Percentiles rank a stretch among this genome's conserved stretches.
Conservation (phyloP, 495 filamentous ascomycete species). For the Margaritispora aquatica region DNA sequence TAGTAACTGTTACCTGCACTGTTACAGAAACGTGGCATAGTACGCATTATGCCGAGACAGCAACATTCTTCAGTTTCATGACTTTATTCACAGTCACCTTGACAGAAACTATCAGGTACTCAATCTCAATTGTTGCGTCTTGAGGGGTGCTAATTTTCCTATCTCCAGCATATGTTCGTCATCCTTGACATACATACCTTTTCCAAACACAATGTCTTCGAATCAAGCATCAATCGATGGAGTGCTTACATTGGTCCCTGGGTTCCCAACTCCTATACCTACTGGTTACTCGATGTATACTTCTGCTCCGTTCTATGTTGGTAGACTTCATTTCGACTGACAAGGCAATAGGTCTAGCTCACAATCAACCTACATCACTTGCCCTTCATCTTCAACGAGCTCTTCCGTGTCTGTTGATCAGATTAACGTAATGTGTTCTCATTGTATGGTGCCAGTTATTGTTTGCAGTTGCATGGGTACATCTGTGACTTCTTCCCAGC, state of each 20-base stretch:
- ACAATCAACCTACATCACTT: too few relatives aligned
- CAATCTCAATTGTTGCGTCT: background rate
- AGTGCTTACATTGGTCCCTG: background rate
- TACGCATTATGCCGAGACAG: conserved; percentile 17
- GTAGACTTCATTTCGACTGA: too few relatives aligned
- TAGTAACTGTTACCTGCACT: conserved; percentile 9
- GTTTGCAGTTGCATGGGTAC: too few relatives aligned
- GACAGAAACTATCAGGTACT: conserved; percentile 18
- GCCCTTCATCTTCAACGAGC: too few relatives aligned
- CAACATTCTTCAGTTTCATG: conserved; percentile 18
- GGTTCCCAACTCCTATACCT: too few relatives aligned
- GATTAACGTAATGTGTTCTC: too few relatives aligned
- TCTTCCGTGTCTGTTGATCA: too few relatives aligned
- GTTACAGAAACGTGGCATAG: conserved; percentile 21
- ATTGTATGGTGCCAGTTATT: too few relatives aligned
- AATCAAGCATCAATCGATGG: background rate
- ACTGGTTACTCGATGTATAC: too few relatives aligned
- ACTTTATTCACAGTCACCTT: conserved; percentile 14
- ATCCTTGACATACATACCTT: background rate
- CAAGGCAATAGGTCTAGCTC: too few relatives aligned
- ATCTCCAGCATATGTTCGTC: conserved; percentile 2
- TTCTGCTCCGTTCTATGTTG: too few relatives aligned
- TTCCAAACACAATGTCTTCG: background rate
- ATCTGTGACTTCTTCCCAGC: too few relatives aligned
- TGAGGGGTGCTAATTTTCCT: background rate